phyloP scores from a whole-genome alignment of 345 rosid genomes.

The Brassica rapa region DNA sequence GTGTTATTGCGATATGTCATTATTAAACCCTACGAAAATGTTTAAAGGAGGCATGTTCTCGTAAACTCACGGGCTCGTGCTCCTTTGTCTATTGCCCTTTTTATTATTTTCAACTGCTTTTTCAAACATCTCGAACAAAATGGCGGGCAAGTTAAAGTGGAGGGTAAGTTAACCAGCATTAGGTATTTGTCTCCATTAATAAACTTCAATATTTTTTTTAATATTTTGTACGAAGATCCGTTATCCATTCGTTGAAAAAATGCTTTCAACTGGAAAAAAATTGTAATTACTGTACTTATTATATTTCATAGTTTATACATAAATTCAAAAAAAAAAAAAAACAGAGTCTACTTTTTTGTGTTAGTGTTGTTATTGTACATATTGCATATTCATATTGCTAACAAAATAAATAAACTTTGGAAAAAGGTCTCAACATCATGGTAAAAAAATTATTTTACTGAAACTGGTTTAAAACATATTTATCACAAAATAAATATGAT shows the following conservation, averaged over 20 bases:
- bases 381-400: background rate
- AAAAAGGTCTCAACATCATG: background rate
- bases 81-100: constrained; percentile 23
- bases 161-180: constrained; percentile 21
- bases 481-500: no score
- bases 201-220: background rate
- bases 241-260: constrained; percentile 1
- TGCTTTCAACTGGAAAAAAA: background rate
- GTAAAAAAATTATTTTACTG: background rate
- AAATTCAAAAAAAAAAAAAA: background rate
- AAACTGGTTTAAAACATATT: background rate
- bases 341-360: background rate
- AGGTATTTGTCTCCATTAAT: constrained; percentile 35
- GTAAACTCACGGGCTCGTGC: constrained; percentile 32
- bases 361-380: background rate
- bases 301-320: background rate
- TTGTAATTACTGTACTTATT: background rate
- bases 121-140: constrained; percentile 28
- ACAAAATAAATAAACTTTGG: background rate
- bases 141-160: constrained; percentile 37
- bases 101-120: constrained; percentile 1
- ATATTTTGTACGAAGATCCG: background rate
- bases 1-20: constrained; percentile 31
- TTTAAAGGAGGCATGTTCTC: constrained; percentile 28
- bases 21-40: constrained; percentile 30